Percentiles rank a stretch among this genome's conserved stretches.
phyloP scores from a whole-genome alignment of 2,329 filamentous ascomycete species.

The Colletotrichum sp. region DNA sequence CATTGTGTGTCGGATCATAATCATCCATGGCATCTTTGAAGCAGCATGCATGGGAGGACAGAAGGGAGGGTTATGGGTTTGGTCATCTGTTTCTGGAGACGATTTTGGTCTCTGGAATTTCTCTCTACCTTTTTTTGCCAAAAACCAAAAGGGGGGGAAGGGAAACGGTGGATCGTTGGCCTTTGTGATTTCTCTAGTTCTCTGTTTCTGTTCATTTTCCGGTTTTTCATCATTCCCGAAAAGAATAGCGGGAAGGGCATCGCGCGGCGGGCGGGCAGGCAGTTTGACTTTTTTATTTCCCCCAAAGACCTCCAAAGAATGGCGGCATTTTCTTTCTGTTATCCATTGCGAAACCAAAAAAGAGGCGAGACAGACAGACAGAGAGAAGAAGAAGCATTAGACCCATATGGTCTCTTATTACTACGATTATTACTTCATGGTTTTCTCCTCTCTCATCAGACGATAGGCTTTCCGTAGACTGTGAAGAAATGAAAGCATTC shows the following conservation, averaged over 20 bases:
- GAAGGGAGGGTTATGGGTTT: neutral
- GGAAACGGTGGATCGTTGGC: neutral
- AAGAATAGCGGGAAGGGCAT: conserved; percentile 17
- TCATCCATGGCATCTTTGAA: conserved; percentile 13
- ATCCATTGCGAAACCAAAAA: conserved; percentile 1
- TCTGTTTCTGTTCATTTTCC: neutral
- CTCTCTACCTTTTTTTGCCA: neutral
- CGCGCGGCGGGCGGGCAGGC: conserved; percentile 12
- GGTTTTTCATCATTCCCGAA: conserved; percentile 4
- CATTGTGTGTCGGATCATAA: conserved; percentile 5
- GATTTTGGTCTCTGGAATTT: neutral
- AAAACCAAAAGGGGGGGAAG: conserved; percentile 1
- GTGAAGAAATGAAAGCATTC: conserved; percentile 1
- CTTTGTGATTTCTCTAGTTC: conserved; percentile 9
- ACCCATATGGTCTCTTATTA: neutral
- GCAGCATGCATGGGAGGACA: neutral
- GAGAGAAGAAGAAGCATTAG: conserved; percentile 10
- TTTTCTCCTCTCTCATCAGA: neutral
- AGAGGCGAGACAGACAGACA: neutral
- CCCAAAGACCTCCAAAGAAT: neutral
- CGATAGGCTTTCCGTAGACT: conserved; percentile 9
- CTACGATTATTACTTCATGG: neutral
- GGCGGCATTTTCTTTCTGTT: neutral
- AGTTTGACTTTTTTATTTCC: neutral
- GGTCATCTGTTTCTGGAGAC: conserved; percentile 4